Base-by-base conservation (phyloP, 805 yeast genomes). In the Candida golubevii region DNA sequence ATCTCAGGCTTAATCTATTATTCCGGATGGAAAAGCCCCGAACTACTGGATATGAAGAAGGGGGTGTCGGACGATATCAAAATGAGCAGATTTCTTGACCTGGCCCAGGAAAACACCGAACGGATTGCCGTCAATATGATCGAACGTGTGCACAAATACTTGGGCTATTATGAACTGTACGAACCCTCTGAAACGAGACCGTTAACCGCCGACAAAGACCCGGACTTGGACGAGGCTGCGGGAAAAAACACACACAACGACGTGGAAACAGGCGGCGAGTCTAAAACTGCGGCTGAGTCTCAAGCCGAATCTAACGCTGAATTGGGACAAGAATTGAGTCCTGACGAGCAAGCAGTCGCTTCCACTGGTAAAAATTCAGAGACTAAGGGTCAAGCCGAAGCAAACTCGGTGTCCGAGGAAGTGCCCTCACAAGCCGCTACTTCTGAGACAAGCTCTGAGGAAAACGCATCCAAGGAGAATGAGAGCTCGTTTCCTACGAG, bases 91-190 rank as follows among this genome's bases (percentile, higher is more conserved):
- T 36, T 44, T 15, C 35, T 44, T 12, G 41, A 44, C 8, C n/a
- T 27, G 6, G n/a, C 42, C 27, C 40, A 42, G 34, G 26, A 9
- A 14, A 27, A 12, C 11, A n/a, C 30, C n/a, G 38, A 15, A 27
- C 38, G 28, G n/a, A 28, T 14, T 13, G 7, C 34, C 18, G 38
- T 9, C 13, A 35, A 18, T 14, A 34, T 38, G 38, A 29, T 35
- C n/a, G 42, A 35, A 6, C 23, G 35, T 3, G 64, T 65, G 13
- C 41, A 48, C 15, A 45, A 45, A 9, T 61, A 52, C 33, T 45
- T 62, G 39, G 67, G 67, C 6, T 58, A 53, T 11, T 55, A 51
- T n/a, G 45, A 45, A 13, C 54, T 55, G 38, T 18, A 54, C 7
- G 54, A 50, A 30, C 54, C 53, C 8, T 44, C 42, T 14, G 62